Evolutionary conservation across 139 green algal genomes (phyloP).

Genomic region (Tetradesmus obliquus): DNA sequence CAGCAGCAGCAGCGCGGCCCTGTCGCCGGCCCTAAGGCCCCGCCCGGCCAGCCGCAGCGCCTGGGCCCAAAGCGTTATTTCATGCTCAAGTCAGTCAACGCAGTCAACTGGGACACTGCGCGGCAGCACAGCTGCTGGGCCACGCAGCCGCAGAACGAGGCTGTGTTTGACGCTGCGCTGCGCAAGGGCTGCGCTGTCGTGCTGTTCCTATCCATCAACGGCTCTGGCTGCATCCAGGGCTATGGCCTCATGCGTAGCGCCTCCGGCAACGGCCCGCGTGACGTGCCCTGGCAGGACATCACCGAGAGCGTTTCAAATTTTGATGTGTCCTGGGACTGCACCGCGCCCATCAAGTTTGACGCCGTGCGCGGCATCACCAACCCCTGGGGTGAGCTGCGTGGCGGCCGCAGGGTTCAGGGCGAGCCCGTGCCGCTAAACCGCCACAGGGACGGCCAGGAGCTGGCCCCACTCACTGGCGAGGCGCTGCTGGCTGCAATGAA

Average conservation of each 20-base stretch:
- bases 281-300: conserved; percentile 37
- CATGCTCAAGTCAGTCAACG: conserved; percentile 68
- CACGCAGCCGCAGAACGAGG: conserved; percentile 76
- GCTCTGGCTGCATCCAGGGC: conserved; percentile 75
- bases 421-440: background rate
- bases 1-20: background rate
- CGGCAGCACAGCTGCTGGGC: conserved; percentile 69
- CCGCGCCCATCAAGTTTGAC: background rate
- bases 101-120: conserved; percentile 64
- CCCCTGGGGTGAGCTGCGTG: background rate
- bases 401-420: background rate
- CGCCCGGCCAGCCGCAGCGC: background rate
- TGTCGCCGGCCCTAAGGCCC: background rate
- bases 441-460: conserved; percentile 35
- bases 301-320: background rate
- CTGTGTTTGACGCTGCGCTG: conserved; percentile 68
- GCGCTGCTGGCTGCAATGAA: conserved; percentile 29
- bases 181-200: conserved; percentile 47
- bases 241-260: conserved; percentile 66
- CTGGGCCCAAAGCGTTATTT: conserved; percentile 61
- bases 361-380: conserved; percentile 1
- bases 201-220: conserved; percentile 74
- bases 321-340: conserved; percentile 28
- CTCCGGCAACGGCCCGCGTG: background rate
- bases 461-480: conserved; percentile 28